A percentile compares a stretch with the other conserved stretches of the same genome.
Conservation (phyloP, 2,329 filamentous ascomycete genomes). For the Dactylellina parvicollis region DNA sequence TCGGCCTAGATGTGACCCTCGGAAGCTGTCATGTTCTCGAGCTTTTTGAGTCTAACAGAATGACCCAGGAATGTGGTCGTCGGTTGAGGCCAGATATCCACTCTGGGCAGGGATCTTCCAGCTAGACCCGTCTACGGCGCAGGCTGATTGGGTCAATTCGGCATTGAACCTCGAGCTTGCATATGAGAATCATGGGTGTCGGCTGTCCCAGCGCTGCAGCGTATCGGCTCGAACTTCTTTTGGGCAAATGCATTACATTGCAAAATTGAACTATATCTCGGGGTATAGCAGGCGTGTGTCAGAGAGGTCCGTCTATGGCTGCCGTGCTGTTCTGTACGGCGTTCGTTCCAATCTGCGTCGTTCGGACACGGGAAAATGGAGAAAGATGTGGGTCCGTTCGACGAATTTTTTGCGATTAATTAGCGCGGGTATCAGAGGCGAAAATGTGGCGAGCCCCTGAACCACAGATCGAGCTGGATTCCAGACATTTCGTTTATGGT, state of each 20-base stretch:
- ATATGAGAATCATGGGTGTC: conserved; percentile 22
- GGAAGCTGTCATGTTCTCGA: conserved; percentile 2
- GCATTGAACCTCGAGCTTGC: conserved; percentile 22
- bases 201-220: too few relatives aligned
- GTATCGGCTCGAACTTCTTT: conserved; percentile 23
- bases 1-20: conserved; percentile 4
- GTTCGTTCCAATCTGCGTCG: conserved; percentile 24
- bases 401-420: conserved; percentile 51
- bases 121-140: conserved; percentile 17
- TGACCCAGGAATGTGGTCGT: conserved; percentile 37
- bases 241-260: conserved; percentile 36
- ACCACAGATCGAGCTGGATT: conserved; percentile 42
- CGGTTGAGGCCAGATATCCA: conserved; percentile 34
- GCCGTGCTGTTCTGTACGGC: conserved; percentile 1
- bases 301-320: conserved; percentile 18
- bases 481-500: conserved; percentile 24
- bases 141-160: conserved; percentile 39
- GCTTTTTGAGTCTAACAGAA: background rate
- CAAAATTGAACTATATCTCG: conserved; percentile 36
- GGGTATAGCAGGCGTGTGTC: conserved; percentile 23
- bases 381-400: conserved; percentile 49
- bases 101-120: conserved; percentile 21
- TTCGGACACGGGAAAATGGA: conserved; percentile 31
- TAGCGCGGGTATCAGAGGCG: conserved; percentile 51
- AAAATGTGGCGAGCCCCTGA: conserved; percentile 52